These are phyloP conservation scores for Magnusiomyces sp. DNA, from an alignment of 1,139 yeast species.

Conservation along the genomic window DNA sequence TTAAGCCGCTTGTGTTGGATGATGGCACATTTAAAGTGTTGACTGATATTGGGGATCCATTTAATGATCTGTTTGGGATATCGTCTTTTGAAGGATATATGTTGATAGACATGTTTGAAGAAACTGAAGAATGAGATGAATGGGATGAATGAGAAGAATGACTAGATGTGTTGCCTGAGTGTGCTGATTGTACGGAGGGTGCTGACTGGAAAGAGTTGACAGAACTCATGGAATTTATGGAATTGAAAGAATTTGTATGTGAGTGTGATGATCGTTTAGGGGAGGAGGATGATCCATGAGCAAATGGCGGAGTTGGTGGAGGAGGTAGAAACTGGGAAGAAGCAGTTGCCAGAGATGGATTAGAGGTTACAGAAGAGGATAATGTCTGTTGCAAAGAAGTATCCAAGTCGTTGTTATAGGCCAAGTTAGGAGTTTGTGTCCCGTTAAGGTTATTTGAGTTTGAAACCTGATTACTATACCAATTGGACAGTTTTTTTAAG, in stretches of 20 bases:
- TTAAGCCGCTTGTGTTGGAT: not conserved
- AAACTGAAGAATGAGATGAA: slow-evolving; percentile 11
- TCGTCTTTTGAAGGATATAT: not conserved
- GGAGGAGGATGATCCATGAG: not conserved
- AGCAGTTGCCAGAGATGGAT: slow-evolving; percentile 1
- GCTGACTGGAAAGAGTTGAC: not conserved
- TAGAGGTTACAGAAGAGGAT: not conserved
- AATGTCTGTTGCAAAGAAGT: not conserved
- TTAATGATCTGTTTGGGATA: not conserved
- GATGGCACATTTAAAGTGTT: not conserved
- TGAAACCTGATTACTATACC: no score
- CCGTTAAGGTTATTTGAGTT: no score
- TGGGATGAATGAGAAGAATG: slow-evolving; percentile 7
- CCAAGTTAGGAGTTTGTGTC: no score
- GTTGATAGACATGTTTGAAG: slow-evolving; percentile 3
- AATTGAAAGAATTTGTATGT: not conserved
- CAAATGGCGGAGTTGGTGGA: slow-evolving; percentile 1
- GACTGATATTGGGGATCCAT: not conserved
- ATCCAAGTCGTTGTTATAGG: no score
- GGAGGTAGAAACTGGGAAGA: slow-evolving; percentile 1
- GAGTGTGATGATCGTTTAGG: not conserved
- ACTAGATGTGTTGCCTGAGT: not conserved
- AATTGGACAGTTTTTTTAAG: not conserved
- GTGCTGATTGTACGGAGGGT: not conserved
- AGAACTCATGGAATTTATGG: not conserved